These are phyloP conservation scores for Evernia prunastri DNA, from an alignment of 495 filamentous ascomycete genomes.

Conservation along the genomic window DNA sequence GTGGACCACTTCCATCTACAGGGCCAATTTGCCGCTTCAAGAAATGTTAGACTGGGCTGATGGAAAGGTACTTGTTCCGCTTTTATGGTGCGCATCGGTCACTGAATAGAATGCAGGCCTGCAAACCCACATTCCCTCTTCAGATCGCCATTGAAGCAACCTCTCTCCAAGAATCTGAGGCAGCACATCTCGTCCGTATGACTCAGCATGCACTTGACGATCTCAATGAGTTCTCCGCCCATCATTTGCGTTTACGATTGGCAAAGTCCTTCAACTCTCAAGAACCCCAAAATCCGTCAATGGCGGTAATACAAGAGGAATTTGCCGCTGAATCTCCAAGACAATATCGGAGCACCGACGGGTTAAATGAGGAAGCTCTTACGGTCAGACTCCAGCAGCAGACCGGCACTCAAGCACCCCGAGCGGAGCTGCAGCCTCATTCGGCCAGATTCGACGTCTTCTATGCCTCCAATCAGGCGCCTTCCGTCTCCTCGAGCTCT, in stretches of 20 bases:
- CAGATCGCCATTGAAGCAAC: slow-evolving; percentile 72
- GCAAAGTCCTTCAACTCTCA: slow-evolving; percentile 34
- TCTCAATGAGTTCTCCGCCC: slow-evolving; percentile 84
- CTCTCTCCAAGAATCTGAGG: slow-evolving; percentile 59
- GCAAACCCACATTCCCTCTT: slow-evolving; percentile 80
- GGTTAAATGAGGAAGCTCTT: slow-evolving; percentile 52
- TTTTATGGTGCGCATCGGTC: not conserved
- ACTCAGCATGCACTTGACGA: slow-evolving; percentile 90
- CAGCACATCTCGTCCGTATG: slow-evolving; percentile 67
- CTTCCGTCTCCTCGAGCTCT: slow-evolving; percentile 59
- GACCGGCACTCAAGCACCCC: slow-evolving; percentile 45
- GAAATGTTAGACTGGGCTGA: slow-evolving; percentile 92
- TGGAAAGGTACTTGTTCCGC: slow-evolving; percentile 61
- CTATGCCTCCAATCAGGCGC: slow-evolving; percentile 69
- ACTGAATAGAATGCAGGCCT: slow-evolving; percentile 51
- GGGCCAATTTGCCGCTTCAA: slow-evolving; percentile 73
- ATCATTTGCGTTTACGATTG: slow-evolving; percentile 74
- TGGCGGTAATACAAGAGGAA: slow-evolving; percentile 5
- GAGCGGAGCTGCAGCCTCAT: slow-evolving; percentile 58
- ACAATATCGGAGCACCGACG: slow-evolving; percentile 17
- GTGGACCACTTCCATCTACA: slow-evolving; percentile 91
- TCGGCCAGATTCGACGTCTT: slow-evolving; percentile 69
- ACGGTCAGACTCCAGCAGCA: slow-evolving; percentile 63
- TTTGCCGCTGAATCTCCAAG: slow-evolving; percentile 30
- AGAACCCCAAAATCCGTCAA: slow-evolving; percentile 14